phyloP scores from a whole-genome alignment of 805 yeast species.

The Barnettozyma californica region DNA sequence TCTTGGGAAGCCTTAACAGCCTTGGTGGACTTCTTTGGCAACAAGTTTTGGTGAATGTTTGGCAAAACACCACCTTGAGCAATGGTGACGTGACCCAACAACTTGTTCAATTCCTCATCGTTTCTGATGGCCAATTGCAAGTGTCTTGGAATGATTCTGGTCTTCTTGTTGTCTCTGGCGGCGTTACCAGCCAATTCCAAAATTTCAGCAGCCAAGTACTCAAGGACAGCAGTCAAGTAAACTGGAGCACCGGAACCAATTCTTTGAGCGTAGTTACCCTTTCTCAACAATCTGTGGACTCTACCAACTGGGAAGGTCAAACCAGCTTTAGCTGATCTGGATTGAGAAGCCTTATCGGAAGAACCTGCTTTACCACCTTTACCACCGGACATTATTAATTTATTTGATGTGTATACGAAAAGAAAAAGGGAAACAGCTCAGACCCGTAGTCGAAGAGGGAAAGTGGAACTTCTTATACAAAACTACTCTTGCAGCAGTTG shows the following conservation, averaged over 20 bases:
- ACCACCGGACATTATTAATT: slow-evolving; percentile 55
- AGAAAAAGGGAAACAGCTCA: neutral
- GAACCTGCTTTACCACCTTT: slow-evolving; percentile 91
- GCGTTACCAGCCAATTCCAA: slow-evolving; percentile 98
- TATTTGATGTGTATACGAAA: slow-evolving; percentile 8
- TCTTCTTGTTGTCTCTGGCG: slow-evolving; percentile 90
- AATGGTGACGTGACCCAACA: slow-evolving; percentile 91
- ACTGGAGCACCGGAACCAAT: slow-evolving; percentile 99
- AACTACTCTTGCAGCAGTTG: neutral
- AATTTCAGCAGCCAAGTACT: slow-evolving; percentile 96
- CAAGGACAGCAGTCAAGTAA: slow-evolving; percentile 93
- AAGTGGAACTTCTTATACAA: slow-evolving; percentile 1
- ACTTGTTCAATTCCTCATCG: slow-evolving; percentile 93
- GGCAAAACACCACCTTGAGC: slow-evolving; percentile 99
- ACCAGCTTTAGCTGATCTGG: slow-evolving; percentile 98
- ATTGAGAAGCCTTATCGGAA: slow-evolving; percentile 91
- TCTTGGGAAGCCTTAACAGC: slow-evolving; percentile 57
- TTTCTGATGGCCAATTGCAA: slow-evolving; percentile 95
- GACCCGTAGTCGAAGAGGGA: neutral
- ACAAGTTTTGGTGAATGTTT: slow-evolving; percentile 71
- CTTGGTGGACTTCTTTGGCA: slow-evolving; percentile 70
- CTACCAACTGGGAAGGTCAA: slow-evolving; percentile 99
- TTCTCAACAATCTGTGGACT: slow-evolving; percentile 94
- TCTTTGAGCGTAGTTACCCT: slow-evolving; percentile 97
- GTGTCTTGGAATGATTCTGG: slow-evolving; percentile 97